Conservation (phyloP, 345 rosid genomes). For the Jatropha curcas region DNA sequence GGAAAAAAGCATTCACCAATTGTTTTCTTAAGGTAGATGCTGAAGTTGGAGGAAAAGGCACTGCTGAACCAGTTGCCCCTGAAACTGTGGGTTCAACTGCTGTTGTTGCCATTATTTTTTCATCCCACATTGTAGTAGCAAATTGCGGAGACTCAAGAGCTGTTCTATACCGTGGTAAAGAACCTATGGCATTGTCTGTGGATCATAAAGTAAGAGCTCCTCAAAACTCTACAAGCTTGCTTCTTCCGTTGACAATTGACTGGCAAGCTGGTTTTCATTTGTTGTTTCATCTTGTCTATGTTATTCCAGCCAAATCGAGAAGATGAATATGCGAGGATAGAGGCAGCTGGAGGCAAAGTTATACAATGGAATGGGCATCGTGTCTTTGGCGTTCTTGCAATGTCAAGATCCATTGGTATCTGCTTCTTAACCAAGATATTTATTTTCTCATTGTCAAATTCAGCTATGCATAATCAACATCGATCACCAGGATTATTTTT, state of each 20-base stretch:
- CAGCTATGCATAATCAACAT: neutral
- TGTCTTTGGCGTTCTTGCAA: slow-evolving; percentile 95
- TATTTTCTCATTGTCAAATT: neutral
- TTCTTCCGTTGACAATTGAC: slow-evolving; percentile 1
- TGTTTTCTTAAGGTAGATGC: slow-evolving; percentile 77
- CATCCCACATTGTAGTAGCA: slow-evolving; percentile 86
- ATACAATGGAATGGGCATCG: slow-evolving; percentile 98
- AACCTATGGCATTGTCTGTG: slow-evolving; percentile 79
- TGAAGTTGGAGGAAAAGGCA: slow-evolving; percentile 66
- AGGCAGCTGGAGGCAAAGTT: slow-evolving; percentile 96
- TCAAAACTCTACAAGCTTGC: neutral
- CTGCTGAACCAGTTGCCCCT: slow-evolving; percentile 66
- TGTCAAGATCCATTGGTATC: slow-evolving; percentile 97
- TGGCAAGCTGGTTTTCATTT: slow-evolving; percentile 1
- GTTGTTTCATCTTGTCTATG: slow-evolving; percentile 7
- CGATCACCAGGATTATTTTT: neutral
- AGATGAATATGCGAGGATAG: slow-evolving; percentile 93
- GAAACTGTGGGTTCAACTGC: slow-evolving; percentile 99
- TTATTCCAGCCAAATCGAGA: slow-evolving; percentile 84
- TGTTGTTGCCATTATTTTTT: slow-evolving; percentile 74
- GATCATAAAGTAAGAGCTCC: slow-evolving; percentile 79
- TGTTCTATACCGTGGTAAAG: slow-evolving; percentile 90
- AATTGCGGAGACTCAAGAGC: slow-evolving; percentile 99
- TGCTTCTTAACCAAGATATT: neutral
- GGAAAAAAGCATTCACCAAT: slow-evolving; percentile 71